A percentile compares a stretch with the other conserved stretches of the same genome.
Conservation (phyloP, 176 grass and related monocot species). For the Zea mays region Zm-B73-REFERENCE-NAM-5.0 NC_050097.1:208395501-208396000, state of each 20-base stretch:
- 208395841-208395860: constrained; percentile 16
- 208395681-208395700: not conserved
- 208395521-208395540: not conserved
- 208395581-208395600: not conserved
- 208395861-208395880: constrained; percentile 24
- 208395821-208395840: constrained; percentile 23
- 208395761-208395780: constrained; percentile 16
- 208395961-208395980: constrained; percentile 74
- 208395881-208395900: constrained; percentile 19
- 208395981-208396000: constrained; percentile 92
- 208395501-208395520: not conserved
- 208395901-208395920: constrained; percentile 20
- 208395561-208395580: constrained; percentile 4
- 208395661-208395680: constrained; percentile 1
- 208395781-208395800: constrained; percentile 19
- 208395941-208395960: constrained; percentile 60
- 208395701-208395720: not conserved
- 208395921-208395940: not conserved
- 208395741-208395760: constrained; percentile 8
- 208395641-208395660: constrained; percentile 21
- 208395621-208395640: constrained; percentile 4
- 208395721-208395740: constrained; percentile 15
- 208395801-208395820: constrained; percentile 10
- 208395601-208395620: constrained; percentile 3
- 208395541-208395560: not conserved